Percentiles rank a stretch among this genome's conserved stretches.
Conservation (phyloP, 805 yeast species). For the Lipomyces yamadae region DNA sequence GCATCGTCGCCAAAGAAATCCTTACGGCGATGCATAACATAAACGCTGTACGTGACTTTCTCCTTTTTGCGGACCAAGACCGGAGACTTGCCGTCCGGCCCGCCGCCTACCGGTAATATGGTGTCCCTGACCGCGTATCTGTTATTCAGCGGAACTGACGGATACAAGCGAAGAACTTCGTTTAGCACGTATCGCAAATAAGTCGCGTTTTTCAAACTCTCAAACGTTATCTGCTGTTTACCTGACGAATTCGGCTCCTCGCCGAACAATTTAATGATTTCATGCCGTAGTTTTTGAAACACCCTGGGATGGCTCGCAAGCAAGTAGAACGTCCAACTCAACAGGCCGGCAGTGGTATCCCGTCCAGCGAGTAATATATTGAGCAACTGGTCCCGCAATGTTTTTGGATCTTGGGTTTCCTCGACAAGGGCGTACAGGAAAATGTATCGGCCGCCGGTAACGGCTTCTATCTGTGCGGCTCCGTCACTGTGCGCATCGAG, state of each 20-base stretch:
- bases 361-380: conserved; percentile 60
- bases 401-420: conserved; percentile 54
- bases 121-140: conserved; percentile 55
- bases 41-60: conserved; percentile 49
- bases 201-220: conserved; percentile 55
- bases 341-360: conserved; percentile 59
- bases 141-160: conserved; percentile 57
- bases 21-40: conserved; percentile 52
- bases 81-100: conserved; percentile 49
- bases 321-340: conserved; percentile 54
- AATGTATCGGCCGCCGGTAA: conserved; percentile 50
- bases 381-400: conserved; percentile 57
- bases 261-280: conserved; percentile 48
- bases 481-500: conserved; percentile 35
- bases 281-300: conserved; percentile 47
- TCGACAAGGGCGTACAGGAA: conserved; percentile 56
- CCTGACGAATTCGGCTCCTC: conserved; percentile 39
- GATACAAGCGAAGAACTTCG: conserved; percentile 57
- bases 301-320: conserved; percentile 50
- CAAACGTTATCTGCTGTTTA: conserved; percentile 48
- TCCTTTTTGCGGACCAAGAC: conserved; percentile 53
- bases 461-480: conserved; percentile 30
- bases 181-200: conserved; percentile 55
- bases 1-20: conserved; percentile 54
- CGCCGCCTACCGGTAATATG: conserved; percentile 59